These are phyloP conservation scores for Tritrichomonas musculus DNA, from an alignment of 208 protist genomes.

Conservation along the genomic window DNA sequence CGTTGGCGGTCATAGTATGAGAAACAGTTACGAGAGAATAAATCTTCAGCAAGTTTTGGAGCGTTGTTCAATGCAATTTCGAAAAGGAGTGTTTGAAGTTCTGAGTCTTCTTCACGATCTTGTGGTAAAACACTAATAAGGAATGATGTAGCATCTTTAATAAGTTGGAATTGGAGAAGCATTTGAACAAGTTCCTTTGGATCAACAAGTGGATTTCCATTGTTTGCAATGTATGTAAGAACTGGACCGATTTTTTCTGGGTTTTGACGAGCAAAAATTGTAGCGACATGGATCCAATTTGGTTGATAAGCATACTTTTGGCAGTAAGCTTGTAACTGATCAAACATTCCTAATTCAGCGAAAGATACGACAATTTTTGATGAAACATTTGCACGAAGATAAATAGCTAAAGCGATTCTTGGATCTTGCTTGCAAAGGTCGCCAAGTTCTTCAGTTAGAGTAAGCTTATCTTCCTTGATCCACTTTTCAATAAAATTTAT, in stretches of 20 bases:
- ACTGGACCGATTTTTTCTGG: slow-evolving; percentile 77
- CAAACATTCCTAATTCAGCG: slow-evolving; percentile 38
- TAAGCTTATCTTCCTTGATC: slow-evolving; percentile 94
- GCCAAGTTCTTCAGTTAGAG: slow-evolving; percentile 90
- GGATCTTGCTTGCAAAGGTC: slow-evolving; percentile 78
- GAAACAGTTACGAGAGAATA: slow-evolving; percentile 82
- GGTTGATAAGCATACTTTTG: slow-evolving; percentile 42
- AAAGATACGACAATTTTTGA: slow-evolving; percentile 69
- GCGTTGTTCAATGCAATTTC: slow-evolving; percentile 85
- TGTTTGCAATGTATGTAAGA: slow-evolving; percentile 72
- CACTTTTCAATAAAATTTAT: slow-evolving; percentile 80
- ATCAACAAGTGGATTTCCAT: slow-evolving; percentile 34
- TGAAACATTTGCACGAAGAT: slow-evolving; percentile 74
- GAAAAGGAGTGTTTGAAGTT: slow-evolving; percentile 95
- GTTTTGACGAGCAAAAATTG: slow-evolving; percentile 67
- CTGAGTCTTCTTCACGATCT: slow-evolving; percentile 59
- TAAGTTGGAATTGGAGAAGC: slow-evolving; percentile 62
- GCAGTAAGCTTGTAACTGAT: slow-evolving; percentile 31
- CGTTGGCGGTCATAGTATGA: slow-evolving; percentile 85
- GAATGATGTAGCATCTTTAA: slow-evolving; percentile 90
- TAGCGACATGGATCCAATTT: slow-evolving; percentile 22
- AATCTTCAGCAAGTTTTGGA: slow-evolving; percentile 91
- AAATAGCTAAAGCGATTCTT: slow-evolving; percentile 91
- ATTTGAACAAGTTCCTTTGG: slow-evolving; percentile 47
- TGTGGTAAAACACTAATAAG: slow-evolving; percentile 86